Evolutionary conservation across 164 flowering plant species (phyloP).

Genomic region (Vitis vinifera): ASM3070453v1 NC_081822.1:604001-604500

Average conservation of each 20-base stretch:
- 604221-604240: slow-evolving; percentile 71
- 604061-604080: slow-evolving; percentile 86
- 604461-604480: slow-evolving; percentile 75
- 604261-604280: slow-evolving; percentile 58
- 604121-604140: slow-evolving; percentile 37
- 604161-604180: slow-evolving; percentile 68
- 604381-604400: slow-evolving; percentile 58
- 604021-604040: slow-evolving; percentile 87
- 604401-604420: slow-evolving; percentile 35
- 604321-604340: slow-evolving; percentile 74
- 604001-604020: slow-evolving; percentile 77
- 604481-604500: slow-evolving; percentile 67
- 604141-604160: slow-evolving; percentile 64
- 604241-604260: slow-evolving; percentile 80
- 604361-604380: slow-evolving; percentile 86
- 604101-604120: slow-evolving; percentile 74
- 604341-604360: slow-evolving; percentile 84
- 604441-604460: slow-evolving; percentile 72
- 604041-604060: slow-evolving; percentile 91
- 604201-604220: slow-evolving; percentile 72
- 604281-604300: slow-evolving; percentile 78
- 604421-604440: slow-evolving; percentile 28
- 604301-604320: slow-evolving; percentile 79
- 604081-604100: slow-evolving; percentile 90
- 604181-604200: slow-evolving; percentile 84